A percentile compares a stretch with the other conserved stretches of the same genome.
These are phyloP conservation scores for Hanseniaspora hatyaiensis DNA, from an alignment of 805 yeast genomes.

Conservation along the genomic window DNA sequence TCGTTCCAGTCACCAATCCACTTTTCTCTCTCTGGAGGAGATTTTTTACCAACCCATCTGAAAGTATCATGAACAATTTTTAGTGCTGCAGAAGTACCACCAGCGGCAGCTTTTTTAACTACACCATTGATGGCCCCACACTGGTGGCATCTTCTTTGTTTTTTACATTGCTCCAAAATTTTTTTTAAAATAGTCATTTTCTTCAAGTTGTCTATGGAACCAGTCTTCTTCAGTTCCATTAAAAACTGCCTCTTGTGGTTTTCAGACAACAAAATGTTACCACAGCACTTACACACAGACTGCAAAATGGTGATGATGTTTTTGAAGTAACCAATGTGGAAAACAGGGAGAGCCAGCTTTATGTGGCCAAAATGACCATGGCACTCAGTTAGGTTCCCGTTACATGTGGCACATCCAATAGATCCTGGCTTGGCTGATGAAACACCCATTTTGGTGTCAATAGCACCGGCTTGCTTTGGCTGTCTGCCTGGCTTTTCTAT, in stretches of 20 bases:
- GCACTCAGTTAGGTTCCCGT: conserved; percentile 82
- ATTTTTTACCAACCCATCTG: conserved; percentile 87
- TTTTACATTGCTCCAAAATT: conserved; percentile 83
- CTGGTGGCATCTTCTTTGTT: conserved; percentile 77
- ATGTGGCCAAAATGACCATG: conserved; percentile 98
- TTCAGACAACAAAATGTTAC: conserved; percentile 64
- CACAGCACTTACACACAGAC: conserved; percentile 82
- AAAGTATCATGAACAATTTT: conserved; percentile 92
- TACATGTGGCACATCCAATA: conserved; percentile 83
- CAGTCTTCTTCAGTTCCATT: conserved; percentile 70
- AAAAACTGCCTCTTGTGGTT: conserved; percentile 55
- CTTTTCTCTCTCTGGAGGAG: conserved; percentile 66
- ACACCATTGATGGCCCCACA: conserved; percentile 92
- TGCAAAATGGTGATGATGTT: conserved; percentile 79
- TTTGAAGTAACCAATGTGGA: conserved; percentile 95
- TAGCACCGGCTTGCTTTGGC: conserved; percentile 76
- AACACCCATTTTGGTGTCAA: conserved; percentile 89
- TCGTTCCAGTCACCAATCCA: conserved; percentile 83
- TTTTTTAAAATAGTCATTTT: conserved; percentile 80
- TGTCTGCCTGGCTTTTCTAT: conserved; percentile 66
- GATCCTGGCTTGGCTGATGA: conserved; percentile 49
- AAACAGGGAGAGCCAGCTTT: conserved; percentile 84
- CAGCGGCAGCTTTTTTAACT: conserved; percentile 88
- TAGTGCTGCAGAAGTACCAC: conserved; percentile 84
- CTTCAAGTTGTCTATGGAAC: conserved; percentile 72